These are phyloP conservation scores for Debaryomyces castellii DNA, from an alignment of 805 yeast species.

Conservation along the genomic window DNA sequence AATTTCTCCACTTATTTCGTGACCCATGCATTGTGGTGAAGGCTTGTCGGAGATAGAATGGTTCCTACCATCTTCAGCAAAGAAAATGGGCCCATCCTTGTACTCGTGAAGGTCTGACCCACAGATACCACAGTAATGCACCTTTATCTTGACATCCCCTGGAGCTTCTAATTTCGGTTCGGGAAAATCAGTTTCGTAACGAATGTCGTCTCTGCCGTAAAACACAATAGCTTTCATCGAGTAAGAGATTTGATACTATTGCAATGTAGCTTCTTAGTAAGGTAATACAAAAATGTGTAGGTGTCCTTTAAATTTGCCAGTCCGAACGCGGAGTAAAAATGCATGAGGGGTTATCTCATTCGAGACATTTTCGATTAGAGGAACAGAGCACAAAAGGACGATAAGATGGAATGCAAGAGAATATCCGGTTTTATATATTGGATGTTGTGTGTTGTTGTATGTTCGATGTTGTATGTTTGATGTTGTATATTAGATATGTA, in stretches of 20 bases:
- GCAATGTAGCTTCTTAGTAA: no score
- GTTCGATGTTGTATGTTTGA: no score
- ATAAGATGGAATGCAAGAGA: no score
- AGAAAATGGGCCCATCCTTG: slow-evolving; percentile 59
- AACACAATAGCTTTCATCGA: slow-evolving; percentile 24
- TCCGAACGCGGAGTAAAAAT: background rate
- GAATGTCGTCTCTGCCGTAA: slow-evolving; percentile 18
- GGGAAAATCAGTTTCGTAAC: slow-evolving; percentile 22
- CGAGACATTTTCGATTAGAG: no score
- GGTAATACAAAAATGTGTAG: no score
- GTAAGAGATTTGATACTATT: background rate
- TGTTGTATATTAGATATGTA: no score
- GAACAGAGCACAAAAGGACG: no score
- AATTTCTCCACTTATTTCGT: slow-evolving; percentile 65
- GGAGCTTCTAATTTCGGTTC: slow-evolving; percentile 20
- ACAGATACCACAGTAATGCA: slow-evolving; percentile 64
- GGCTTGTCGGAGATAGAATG: slow-evolving; percentile 49
- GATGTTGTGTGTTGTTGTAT: no score
- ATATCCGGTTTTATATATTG: no score
- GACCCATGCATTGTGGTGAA: slow-evolving; percentile 51
- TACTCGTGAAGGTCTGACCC: slow-evolving; percentile 62
- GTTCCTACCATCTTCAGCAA: slow-evolving; percentile 23
- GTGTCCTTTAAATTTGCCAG: background rate
- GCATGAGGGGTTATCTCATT: no score
- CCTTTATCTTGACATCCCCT: slow-evolving; percentile 55